A percentile compares a stretch with the other conserved stretches of the same genome.
Evolutionary conservation across 2,329 filamentous ascomycete species (phyloP).

Genomic region (Colletotrichum sansevieriae): DNA sequence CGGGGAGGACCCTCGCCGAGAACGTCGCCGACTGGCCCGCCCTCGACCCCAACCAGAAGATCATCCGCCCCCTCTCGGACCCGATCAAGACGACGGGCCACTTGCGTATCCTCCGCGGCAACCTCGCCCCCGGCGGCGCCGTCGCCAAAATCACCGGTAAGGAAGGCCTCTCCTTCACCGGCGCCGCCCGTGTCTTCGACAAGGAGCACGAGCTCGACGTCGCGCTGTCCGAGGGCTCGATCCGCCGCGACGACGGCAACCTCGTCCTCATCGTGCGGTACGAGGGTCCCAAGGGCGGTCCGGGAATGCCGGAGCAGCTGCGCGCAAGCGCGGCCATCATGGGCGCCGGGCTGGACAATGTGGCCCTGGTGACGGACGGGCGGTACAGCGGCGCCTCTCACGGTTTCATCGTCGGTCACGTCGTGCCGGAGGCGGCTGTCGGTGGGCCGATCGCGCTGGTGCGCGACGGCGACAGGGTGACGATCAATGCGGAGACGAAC

Average conservation of each 20-base stretch:
- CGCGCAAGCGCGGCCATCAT: slow-evolving; percentile 91
- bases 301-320: slow-evolving; percentile 96
- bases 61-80: slow-evolving; percentile 81
- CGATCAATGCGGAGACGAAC: slow-evolving; percentile 87
- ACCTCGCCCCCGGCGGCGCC: slow-evolving; percentile 88
- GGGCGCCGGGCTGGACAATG: slow-evolving; percentile 88
- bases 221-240: slow-evolving; percentile 78
- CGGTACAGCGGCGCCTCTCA: slow-evolving; percentile 90
- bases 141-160: slow-evolving; percentile 98
- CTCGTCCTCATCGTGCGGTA: slow-evolving; percentile 92
- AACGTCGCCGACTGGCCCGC: slow-evolving; percentile 84
- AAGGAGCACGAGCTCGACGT: slow-evolving; percentile 84
- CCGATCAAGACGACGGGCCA: slow-evolving; percentile 88
- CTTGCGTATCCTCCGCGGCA: slow-evolving; percentile 88
- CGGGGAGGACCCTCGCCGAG: slow-evolving; percentile 84
- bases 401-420: slow-evolving; percentile 94
- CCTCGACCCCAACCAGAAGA: slow-evolving; percentile 81
- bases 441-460: slow-evolving; percentile 92
- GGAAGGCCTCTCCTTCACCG: slow-evolving; percentile 86
- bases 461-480: slow-evolving; percentile 82
- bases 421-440: slow-evolving; percentile 89
- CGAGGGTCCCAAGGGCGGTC: slow-evolving; percentile 92
- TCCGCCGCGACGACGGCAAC: slow-evolving; percentile 72
- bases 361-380: slow-evolving; percentile 93
- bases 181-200: slow-evolving; percentile 86